These are phyloP conservation scores for Coprinopsis strossmayeri DNA, from an alignment of 768 basidiomycete species.

Conservation along the genomic window DNA sequence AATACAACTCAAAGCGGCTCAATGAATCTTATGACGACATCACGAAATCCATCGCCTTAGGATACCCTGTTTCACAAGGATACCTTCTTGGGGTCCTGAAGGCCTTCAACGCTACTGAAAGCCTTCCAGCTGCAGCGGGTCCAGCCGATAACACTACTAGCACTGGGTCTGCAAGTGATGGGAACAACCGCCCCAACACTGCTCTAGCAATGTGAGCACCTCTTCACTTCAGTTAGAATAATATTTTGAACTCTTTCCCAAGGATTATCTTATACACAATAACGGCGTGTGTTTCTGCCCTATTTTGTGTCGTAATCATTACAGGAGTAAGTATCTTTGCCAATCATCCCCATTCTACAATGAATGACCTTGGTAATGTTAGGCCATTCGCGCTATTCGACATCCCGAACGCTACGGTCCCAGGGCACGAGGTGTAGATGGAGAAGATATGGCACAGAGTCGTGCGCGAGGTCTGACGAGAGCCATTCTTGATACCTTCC, in stretches of 20 bases:
- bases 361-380: too few relatives aligned
- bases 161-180: not conserved
- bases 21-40: constrained; percentile 46
- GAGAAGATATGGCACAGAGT: constrained; percentile 36
- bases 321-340: constrained; percentile 58
- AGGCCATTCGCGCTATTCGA: constrained; percentile 78
- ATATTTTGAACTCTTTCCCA: not conserved
- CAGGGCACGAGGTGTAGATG: constrained; percentile 37
- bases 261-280: constrained; percentile 86
- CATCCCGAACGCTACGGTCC: constrained; percentile 93
- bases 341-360: too few relatives aligned
- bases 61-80: constrained; percentile 39
- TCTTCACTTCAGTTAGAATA: constrained; percentile 3
- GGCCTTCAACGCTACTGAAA: constrained; percentile 53
- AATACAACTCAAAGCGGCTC: constrained; percentile 56
- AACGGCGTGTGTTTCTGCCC: constrained; percentile 79
- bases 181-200: constrained; percentile 27
- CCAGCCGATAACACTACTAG: not conserved
- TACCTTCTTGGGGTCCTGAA: constrained; percentile 69
- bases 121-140: not conserved
- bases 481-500: constrained; percentile 95
- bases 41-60: constrained; percentile 33
- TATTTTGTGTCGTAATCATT: constrained; percentile 81
- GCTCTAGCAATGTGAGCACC: constrained; percentile 68
- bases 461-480: constrained; percentile 82